Percentiles rank a stretch among this genome's conserved stretches.
These are phyloP conservation scores for Mycena crocata DNA, from an alignment of 768 basidiomycete genomes.

Conservation along the genomic window DNA sequence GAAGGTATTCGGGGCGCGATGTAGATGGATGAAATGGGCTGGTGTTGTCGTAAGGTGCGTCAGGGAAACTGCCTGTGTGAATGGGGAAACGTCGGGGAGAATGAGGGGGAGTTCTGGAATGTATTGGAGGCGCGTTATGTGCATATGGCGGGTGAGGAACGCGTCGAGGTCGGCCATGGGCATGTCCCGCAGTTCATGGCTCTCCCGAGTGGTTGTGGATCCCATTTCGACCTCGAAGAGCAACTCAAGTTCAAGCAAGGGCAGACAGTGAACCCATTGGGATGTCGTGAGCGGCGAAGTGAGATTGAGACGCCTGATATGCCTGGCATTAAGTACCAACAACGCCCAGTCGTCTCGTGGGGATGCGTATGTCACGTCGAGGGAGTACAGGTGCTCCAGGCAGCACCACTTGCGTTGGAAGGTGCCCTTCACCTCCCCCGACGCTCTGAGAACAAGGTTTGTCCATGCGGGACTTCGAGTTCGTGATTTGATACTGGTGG, in stretches of 20 bases:
- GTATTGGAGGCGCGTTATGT: constrained; percentile 18
- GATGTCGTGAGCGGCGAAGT: neutral
- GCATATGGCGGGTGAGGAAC: constrained; percentile 19
- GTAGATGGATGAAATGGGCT: constrained; percentile 15
- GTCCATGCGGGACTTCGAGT: neutral
- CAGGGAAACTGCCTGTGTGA: neutral
- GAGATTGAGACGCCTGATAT: neutral
- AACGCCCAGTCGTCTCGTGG: neutral
- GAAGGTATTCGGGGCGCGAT: neutral
- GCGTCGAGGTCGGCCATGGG: constrained; percentile 3
- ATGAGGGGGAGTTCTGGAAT: neutral
- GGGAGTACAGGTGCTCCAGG: neutral
- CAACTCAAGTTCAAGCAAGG: neutral
- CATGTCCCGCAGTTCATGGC: constrained; percentile 10
- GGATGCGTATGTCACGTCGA: constrained; percentile 1
- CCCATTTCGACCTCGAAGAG: constrained; percentile 12
- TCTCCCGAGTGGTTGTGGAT: neutral
- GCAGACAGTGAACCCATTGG: constrained; percentile 11
- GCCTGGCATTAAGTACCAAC: constrained; percentile 2
- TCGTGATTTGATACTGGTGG: neutral
- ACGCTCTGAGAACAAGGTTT: neutral
- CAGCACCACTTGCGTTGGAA: neutral
- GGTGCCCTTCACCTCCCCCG: neutral
- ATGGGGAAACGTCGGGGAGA: neutral
- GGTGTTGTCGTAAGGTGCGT: constrained; percentile 24